phyloP scores from a whole-genome alignment of 805 yeast genomes.

The Debaryomyces hansenii region DNA sequence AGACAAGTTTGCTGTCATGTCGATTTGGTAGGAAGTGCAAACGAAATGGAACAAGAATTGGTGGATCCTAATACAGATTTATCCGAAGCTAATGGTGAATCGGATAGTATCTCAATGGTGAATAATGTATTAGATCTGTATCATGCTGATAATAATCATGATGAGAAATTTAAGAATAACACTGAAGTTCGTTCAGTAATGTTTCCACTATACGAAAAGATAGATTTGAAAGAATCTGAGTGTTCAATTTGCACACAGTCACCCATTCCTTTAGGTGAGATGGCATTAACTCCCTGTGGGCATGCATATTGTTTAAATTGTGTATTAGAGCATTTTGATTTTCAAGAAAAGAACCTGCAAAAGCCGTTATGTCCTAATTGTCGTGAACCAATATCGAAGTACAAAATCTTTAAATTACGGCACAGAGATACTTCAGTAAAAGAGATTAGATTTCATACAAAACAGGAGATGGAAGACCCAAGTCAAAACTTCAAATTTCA shows the following conservation, averaged over 20 bases:
- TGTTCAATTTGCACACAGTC: slow-evolving; percentile 83
- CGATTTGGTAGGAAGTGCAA: slow-evolving; percentile 53
- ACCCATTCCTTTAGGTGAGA: slow-evolving; percentile 54
- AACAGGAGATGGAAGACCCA: slow-evolving; percentile 20
- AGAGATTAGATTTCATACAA: slow-evolving; percentile 31
- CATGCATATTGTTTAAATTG: slow-evolving; percentile 80
- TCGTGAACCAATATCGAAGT: slow-evolving; percentile 52
- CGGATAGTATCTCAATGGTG: not conserved
- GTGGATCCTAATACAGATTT: slow-evolving; percentile 21
- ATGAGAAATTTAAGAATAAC: slow-evolving; percentile 15
- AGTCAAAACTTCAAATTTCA: slow-evolving; percentile 25
- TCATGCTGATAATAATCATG: slow-evolving; percentile 9
- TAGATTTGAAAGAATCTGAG: slow-evolving; percentile 52
- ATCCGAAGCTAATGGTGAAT: slow-evolving; percentile 6
- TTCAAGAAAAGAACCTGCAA: slow-evolving; percentile 51
- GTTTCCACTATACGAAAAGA: slow-evolving; percentile 26
- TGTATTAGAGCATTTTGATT: slow-evolving; percentile 70
- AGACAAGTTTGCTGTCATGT: slow-evolving; percentile 90
- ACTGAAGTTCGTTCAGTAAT: slow-evolving; percentile 23
- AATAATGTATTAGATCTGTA: not conserved
- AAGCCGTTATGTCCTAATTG: slow-evolving; percentile 74
- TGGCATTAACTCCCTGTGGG: slow-evolving; percentile 72
- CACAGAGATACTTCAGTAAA: slow-evolving; percentile 19
- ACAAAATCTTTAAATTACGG: slow-evolving; percentile 47
- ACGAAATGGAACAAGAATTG: slow-evolving; percentile 49